Percentiles rank a stretch among this genome's conserved stretches.
phyloP scores from a whole-genome alignment of 257 asterid species.

The Gentiana macrophylla region DNA sequence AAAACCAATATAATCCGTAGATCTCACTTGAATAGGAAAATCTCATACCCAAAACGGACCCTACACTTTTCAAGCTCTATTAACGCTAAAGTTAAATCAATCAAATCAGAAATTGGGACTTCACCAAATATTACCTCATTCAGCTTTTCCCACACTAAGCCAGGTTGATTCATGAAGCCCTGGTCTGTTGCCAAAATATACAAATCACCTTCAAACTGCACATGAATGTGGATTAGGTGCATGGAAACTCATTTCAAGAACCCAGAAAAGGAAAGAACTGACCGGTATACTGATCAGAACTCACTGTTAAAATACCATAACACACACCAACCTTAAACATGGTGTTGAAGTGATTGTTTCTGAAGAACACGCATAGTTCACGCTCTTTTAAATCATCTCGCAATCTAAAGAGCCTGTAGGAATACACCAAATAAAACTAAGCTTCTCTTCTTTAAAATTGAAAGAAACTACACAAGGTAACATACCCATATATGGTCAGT shows the following conservation, averaged over 20 bases:
- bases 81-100: background rate
- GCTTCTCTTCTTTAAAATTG: conserved; percentile 7
- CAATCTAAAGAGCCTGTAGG: conserved; percentile 75
- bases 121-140: conserved; percentile 55
- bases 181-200: conserved; percentile 92
- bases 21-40: too few species aligned
- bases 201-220: conserved; percentile 87
- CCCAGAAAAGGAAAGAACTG: background rate
- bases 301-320: background rate
- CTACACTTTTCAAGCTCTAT: too few species aligned
- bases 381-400: conserved; percentile 84
- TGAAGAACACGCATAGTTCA: conserved; percentile 87
- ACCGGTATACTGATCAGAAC: background rate
- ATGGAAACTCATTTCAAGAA: conserved; percentile 2
- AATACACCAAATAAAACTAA: conserved; percentile 11
- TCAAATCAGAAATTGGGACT: background rate
- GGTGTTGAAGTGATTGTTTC: conserved; percentile 96
- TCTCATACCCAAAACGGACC: too few species aligned
- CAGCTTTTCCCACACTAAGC: conserved; percentile 93
- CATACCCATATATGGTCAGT: conserved; percentile 80
- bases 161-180: conserved; percentile 83
- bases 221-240: conserved; percentile 20
- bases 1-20: too few species aligned
- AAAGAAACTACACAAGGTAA: conserved; percentile 11
- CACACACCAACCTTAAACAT: conserved; percentile 79